These are phyloP conservation scores for Dorcoceras hygrometricum DNA, from an alignment of 257 asterid genomes.

Conservation along the genomic window DNA sequence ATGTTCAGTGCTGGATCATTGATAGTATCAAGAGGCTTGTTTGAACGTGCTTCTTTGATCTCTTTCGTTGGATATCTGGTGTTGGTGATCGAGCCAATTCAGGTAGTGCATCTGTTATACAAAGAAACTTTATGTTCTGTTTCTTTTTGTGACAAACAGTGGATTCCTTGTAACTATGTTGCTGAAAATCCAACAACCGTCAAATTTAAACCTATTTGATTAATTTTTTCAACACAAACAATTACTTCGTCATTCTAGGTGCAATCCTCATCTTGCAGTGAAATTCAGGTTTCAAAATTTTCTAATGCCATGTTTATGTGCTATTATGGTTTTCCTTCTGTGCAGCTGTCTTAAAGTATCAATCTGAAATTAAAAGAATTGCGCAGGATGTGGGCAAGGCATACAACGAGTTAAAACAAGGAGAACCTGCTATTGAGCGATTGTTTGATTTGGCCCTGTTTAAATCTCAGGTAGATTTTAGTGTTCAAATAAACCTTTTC, in stretches of 20 bases:
- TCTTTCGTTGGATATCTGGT: slow-evolving; percentile 77
- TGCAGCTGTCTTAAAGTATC: slow-evolving; percentile 37
- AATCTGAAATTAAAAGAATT: slow-evolving; percentile 39
- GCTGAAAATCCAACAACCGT: background rate
- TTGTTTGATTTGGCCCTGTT: slow-evolving; percentile 61
- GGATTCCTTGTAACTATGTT: background rate
- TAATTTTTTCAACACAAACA: background rate
- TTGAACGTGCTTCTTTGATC: slow-evolving; percentile 48
- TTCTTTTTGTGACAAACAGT: background rate
- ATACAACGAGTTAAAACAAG: slow-evolving; percentile 89
- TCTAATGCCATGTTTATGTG: slow-evolving; percentile 24
- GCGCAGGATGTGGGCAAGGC: slow-evolving; percentile 86
- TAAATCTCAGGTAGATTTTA: slow-evolving; percentile 49
- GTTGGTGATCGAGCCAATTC: slow-evolving; percentile 83
- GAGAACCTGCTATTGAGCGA: slow-evolving; percentile 96
- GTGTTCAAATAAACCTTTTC: slow-evolving; percentile 3
- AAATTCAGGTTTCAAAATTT: slow-evolving; percentile 11
- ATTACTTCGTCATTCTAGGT: slow-evolving; percentile 1
- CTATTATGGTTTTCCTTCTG: slow-evolving; percentile 33
- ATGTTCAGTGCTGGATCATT: slow-evolving; percentile 53
- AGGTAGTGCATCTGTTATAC: slow-evolving; percentile 40
- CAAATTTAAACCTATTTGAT: background rate
- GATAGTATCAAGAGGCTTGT: slow-evolving; percentile 57
- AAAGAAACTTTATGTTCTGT: slow-evolving; percentile 3
- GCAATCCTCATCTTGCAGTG: slow-evolving; percentile 14